A percentile compares a stretch with the other conserved stretches of the same genome.
Conservation (phyloP, 2,329 filamentous ascomycete species). For the Fusarium sp. region DNA sequence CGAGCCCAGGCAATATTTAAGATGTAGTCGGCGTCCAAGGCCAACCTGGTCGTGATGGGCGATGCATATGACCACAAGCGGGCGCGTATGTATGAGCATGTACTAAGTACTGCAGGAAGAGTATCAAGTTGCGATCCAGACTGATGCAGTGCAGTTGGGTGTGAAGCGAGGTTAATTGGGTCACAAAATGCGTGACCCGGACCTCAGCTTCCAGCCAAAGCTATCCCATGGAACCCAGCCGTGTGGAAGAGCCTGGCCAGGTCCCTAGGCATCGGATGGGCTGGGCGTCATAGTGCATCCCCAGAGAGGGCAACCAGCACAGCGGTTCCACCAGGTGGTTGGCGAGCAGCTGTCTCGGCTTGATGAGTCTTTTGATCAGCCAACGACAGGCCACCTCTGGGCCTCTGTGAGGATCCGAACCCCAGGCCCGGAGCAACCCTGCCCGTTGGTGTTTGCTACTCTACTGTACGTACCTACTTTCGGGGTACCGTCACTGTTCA, state of each 20-base stretch:
- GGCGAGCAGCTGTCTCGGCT: not conserved
- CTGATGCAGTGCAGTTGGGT: not conserved
- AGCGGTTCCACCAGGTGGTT: slow-evolving; percentile 1
- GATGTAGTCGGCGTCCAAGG: not conserved
- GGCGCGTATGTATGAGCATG: not conserved
- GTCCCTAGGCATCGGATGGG: not conserved
- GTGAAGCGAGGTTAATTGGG: not conserved
- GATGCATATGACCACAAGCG: not conserved
- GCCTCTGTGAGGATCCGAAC: not conserved
- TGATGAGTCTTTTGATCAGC: not conserved
- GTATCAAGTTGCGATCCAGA: not conserved
- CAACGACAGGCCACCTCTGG: not conserved
- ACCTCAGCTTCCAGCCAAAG: not conserved
- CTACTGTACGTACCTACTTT: not conserved
- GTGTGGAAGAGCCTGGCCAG: not conserved
- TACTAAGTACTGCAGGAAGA: not conserved
- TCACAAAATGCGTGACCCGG: not conserved
- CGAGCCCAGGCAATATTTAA: not conserved
- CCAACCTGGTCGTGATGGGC: not conserved
- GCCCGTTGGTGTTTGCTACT: not conserved
- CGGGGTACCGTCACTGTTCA: slow-evolving; percentile 1
- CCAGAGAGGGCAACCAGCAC: not conserved
- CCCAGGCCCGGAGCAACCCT: not conserved
- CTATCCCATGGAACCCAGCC: not conserved
- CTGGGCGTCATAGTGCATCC: slow-evolving; percentile 5